Evolutionary conservation across 441 rosid genomes (phyloP).

Genomic region (Jatropha podagrica): DNA sequence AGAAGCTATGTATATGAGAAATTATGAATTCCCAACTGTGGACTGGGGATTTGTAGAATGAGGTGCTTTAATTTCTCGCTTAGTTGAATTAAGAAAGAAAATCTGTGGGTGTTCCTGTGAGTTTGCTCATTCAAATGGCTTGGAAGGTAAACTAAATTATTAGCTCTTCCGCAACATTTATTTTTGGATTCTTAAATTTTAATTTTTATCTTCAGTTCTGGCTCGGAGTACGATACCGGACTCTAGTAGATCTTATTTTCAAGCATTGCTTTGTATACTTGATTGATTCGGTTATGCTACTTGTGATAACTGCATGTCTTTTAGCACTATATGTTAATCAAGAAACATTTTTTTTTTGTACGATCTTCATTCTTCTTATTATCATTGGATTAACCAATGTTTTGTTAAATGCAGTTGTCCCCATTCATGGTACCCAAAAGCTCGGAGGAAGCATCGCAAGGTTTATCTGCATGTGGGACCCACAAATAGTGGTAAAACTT

Average conservation of each 20-base stretch:
- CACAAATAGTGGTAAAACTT: slow-evolving; percentile 92
- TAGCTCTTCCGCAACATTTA: background rate
- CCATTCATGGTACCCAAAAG: slow-evolving; percentile 83
- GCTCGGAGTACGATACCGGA: background rate
- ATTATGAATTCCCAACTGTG: background rate
- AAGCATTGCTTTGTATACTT: background rate
- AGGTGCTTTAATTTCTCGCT: background rate
- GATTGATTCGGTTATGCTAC: background rate
- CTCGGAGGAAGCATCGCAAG: slow-evolving; percentile 77
- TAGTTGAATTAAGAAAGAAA: background rate
- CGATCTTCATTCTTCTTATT: background rate
- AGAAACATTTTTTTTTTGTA: background rate
- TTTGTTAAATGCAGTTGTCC: slow-evolving; percentile 57
- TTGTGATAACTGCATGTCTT: background rate
- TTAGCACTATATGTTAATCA: background rate
- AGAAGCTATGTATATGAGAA: background rate
- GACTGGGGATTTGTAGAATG: background rate
- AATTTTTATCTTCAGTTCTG: background rate
- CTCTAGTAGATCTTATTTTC: background rate
- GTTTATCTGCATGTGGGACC: slow-evolving; percentile 91
- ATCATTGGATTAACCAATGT: background rate
- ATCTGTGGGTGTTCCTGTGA: background rate
- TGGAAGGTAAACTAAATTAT: background rate
- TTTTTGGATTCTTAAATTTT: background rate
- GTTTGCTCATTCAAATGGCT: background rate